These are phyloP conservation scores for Ophiostoma populinum DNA, from an alignment of 2,329 filamentous ascomycete species.

Conservation along the genomic window DNA sequence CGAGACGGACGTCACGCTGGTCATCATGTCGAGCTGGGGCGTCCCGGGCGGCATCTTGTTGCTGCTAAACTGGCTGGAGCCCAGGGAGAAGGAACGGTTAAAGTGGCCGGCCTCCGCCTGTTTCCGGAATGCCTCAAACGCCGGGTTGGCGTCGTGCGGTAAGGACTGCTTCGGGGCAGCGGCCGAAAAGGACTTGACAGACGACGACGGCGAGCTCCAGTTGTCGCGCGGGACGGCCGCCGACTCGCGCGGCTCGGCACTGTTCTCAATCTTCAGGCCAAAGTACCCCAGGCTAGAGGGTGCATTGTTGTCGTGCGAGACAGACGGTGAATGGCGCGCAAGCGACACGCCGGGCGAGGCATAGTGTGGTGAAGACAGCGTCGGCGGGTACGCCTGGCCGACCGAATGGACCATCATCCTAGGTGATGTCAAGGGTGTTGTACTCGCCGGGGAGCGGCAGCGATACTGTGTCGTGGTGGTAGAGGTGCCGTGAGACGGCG, in stretches of 20 bases:
- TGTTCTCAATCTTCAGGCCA: slow-evolving; percentile 49
- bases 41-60: slow-evolving; percentile 1
- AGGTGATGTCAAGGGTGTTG: slow-evolving; percentile 36
- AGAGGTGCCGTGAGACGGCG: slow-evolving; percentile 23
- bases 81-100: slow-evolving; percentile 29
- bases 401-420: slow-evolving; percentile 31
- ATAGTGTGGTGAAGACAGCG: slow-evolving; percentile 27
- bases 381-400: slow-evolving; percentile 36
- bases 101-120: slow-evolving; percentile 49
- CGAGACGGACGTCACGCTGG: neutral
- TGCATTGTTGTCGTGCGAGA: slow-evolving; percentile 22
- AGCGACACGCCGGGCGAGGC: slow-evolving; percentile 20
- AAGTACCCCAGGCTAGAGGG: slow-evolving; percentile 71
- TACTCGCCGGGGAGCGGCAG: slow-evolving; percentile 23
- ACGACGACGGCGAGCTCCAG: slow-evolving; percentile 55
- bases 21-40: neutral
- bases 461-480: too few species aligned
- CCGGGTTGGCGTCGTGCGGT: slow-evolving; percentile 57
- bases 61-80: slow-evolving; percentile 19
- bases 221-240: slow-evolving; percentile 47
- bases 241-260: slow-evolving; percentile 44
- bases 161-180: slow-evolving; percentile 47
- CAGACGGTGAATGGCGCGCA: slow-evolving; percentile 10
- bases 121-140: slow-evolving; percentile 64
- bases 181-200: slow-evolving; percentile 51